Evolutionary conservation across 2,329 filamentous ascomycete species (phyloP), one percentile per base, ranked within the genome.

Genomic region (Leptographium wingfieldii): DNA sequence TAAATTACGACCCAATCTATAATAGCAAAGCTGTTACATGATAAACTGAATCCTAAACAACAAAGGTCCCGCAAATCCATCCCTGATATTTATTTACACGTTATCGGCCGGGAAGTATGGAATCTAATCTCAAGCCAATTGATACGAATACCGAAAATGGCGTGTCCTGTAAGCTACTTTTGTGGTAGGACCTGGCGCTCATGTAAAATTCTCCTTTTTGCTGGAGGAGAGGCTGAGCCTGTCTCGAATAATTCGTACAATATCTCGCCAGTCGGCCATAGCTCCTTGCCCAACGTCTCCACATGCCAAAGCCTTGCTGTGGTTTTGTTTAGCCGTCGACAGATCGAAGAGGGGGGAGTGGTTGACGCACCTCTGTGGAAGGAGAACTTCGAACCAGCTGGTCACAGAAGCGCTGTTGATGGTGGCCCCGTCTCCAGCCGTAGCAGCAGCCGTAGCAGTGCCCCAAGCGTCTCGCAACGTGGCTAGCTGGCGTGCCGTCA

Each of bases 241-340:
- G 11, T 77, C 69, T 69, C 88, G 82, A 57, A 92, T 80, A 1
- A 81, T 74, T 11, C 70, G 69, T 11, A 94, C 88, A 69, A 96
- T 87, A 61, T 86, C 80, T 61, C 75, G 80, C 88, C 89, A 95
- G 58, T 89, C 83, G 69, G 80, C 82, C 92, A 96, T 96, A 1
- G 84, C 91, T 4, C 91, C 91, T 49, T 82, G 80, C 0, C 91
- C 91, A 2, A 86, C 79, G 73, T 96, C 92, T 16, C 90, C 90
- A 72, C 92, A 96, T 0, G 91, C 92, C 59, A 96, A 74, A 14
- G 78, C 77, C 75, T 95, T 96, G 61, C 62, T 61, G 38, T 46
- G 9, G 7, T 33, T 6, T 55, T 33, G 11, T 5, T 48, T 48
- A 38, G 16, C 11, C 22, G 33, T n/a, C n/a, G 22, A 14, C 7